Evolutionary conservation across 257 asterid genomes (phyloP), one percentile per base, ranked within the genome.

Genomic region (Coffea eugenioides): DNA sequence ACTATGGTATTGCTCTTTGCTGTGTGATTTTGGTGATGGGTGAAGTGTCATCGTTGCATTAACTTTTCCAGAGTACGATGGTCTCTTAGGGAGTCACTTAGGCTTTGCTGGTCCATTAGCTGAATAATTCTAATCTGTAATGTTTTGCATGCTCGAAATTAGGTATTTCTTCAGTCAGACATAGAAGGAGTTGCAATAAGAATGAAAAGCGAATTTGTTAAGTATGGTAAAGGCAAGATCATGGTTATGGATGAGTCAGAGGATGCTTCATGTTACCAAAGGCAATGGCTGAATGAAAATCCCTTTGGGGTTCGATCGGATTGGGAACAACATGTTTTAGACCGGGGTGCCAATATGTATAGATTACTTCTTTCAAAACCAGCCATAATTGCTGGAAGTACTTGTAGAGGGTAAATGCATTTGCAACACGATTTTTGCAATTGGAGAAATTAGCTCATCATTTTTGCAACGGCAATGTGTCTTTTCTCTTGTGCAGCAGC

Each of bases 91-190:
- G 54, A 62, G 61, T 62, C 72, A n/a, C 68, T 64, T 77, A 10
- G 61, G 57, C 10, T 21, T 57, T n/a, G 21, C 76, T 54, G 10
- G 18, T 8, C 21, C 49, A 41, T 59, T 21, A 43, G 5, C 21
- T 65, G 45, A n/a, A 54, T 52, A 69, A 54, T 43, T 27, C 64
- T 72, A 31, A 48, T 61, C 15, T 61, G 75, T 48, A 51, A 49
- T 10, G 45, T 41, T 31, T 39, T 78, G 57, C 61, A 69, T 77
- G 73, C 73, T 70, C 77, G 84, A 80, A 43, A 59, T 36, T 52
- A 95, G 99, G 93, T 95, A 68, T 95, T 92, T 87, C 91, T 93
- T 81, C 99, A 95, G 82, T 93, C 99, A 76, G 99, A 95, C 80
- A 85, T 95, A 71, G 90, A 95, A 91, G 92, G 82, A 65, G 97